Conservation (phyloP, 768 basidiomycete genomes). For the Macrolepiota dolichaula region DNA sequence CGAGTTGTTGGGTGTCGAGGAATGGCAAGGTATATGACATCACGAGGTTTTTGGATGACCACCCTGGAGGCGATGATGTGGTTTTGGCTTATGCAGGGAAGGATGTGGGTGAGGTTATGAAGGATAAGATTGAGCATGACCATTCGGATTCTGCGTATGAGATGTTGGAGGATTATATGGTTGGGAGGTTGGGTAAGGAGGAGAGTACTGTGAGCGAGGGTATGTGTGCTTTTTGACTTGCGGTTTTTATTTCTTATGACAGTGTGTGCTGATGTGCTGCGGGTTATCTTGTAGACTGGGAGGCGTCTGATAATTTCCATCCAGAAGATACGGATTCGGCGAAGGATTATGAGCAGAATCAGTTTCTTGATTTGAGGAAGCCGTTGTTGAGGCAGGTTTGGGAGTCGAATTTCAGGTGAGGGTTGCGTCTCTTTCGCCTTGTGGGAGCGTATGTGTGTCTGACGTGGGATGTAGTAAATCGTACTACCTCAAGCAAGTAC, state of each 20-base stretch:
- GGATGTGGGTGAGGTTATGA: slow-evolving; percentile 81
- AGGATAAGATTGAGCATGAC: slow-evolving; percentile 73
- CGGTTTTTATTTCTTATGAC: too few species aligned
- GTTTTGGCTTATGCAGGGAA: slow-evolving; percentile 80
- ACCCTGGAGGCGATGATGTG: slow-evolving; percentile 94
- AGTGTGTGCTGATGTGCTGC: background rate
- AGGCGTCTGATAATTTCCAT: slow-evolving; percentile 83
- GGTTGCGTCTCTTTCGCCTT: slow-evolving; percentile 7
- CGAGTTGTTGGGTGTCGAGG: slow-evolving; percentile 81
- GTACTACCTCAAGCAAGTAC: slow-evolving; percentile 94
- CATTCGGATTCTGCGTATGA: slow-evolving; percentile 91
- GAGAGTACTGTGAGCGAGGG: slow-evolving; percentile 78
- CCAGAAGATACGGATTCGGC: slow-evolving; percentile 84
- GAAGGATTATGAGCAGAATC: slow-evolving; percentile 82
- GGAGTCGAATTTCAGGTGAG: slow-evolving; percentile 78
- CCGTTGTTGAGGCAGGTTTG: slow-evolving; percentile 87
- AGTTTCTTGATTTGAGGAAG: slow-evolving; percentile 87
- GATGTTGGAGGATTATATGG: slow-evolving; percentile 83
- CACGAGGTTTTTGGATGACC: slow-evolving; percentile 78
- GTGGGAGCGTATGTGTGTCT: background rate
- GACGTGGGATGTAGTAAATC: slow-evolving; percentile 58
- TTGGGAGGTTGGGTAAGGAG: slow-evolving; percentile 78
- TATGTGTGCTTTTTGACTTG: slow-evolving; percentile 38
- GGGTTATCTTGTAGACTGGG: slow-evolving; percentile 64
- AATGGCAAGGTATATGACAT: slow-evolving; percentile 89